A percentile compares a stretch with the other conserved stretches of the same genome.
Conservation (phyloP, 352 stramenopile genomes). For the Pythium phragmitis region DNA sequence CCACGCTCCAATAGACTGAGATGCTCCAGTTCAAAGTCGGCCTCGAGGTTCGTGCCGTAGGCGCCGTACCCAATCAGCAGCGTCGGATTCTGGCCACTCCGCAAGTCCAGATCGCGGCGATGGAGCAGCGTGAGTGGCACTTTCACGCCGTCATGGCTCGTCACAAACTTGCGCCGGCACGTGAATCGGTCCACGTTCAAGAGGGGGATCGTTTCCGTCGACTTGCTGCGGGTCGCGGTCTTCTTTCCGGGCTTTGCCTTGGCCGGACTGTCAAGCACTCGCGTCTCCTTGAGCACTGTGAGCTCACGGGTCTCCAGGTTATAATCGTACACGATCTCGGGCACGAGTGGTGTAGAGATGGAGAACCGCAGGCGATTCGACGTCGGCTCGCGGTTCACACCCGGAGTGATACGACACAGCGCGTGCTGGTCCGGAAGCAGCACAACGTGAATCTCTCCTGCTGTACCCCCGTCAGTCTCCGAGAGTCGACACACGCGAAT, state of each 20-base stretch:
- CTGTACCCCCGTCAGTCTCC: neutral
- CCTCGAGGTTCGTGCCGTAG: conserved; percentile 86
- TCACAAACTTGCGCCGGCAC: conserved; percentile 27
- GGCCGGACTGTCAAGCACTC: conserved; percentile 4
- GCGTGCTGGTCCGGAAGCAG: conserved; percentile 55
- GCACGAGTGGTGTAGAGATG: conserved; percentile 67
- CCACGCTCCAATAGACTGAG: conserved; percentile 82
- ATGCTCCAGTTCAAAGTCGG: conserved; percentile 84
- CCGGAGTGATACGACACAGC: conserved; percentile 60
- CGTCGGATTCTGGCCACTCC: conserved; percentile 72
- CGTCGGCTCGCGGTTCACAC: conserved; percentile 79
- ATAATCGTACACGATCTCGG: conserved; percentile 82
- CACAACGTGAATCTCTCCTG: conserved; percentile 39
- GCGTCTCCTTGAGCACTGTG: conserved; percentile 55
- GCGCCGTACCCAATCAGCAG: conserved; percentile 88
- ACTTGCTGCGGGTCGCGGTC: neutral
- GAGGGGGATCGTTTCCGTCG: neutral
- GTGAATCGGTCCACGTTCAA: conserved; percentile 19
- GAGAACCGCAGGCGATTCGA: conserved; percentile 65
- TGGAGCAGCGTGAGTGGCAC: conserved; percentile 84
- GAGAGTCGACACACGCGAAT: conserved; percentile 76
- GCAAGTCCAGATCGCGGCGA: conserved; percentile 38
- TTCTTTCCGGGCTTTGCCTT: neutral
- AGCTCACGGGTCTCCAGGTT: conserved; percentile 51
- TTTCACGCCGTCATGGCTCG: conserved; percentile 29